Percentiles rank a stretch among this genome's conserved stretches.
These are phyloP conservation scores for Wickerhamiella sorbophila DNA, from an alignment of 805 yeast species.

Conservation along the genomic window DNA sequence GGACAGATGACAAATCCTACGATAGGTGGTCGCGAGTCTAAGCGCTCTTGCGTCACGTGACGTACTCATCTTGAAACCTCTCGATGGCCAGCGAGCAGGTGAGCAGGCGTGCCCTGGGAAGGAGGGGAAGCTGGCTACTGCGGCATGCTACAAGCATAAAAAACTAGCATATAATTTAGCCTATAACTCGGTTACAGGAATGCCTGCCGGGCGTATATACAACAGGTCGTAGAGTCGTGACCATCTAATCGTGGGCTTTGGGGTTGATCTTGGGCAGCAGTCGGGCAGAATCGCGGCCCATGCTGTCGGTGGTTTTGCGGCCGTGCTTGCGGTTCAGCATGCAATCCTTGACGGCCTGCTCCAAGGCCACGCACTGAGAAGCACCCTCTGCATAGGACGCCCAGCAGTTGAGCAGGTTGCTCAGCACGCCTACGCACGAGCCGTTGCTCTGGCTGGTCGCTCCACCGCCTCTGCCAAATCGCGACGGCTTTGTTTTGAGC, in stretches of 20 bases:
- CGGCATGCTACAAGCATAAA: too few relatives aligned
- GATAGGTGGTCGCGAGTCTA: background rate
- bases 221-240: too few relatives aligned
- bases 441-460: conserved; percentile 8
- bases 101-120: too few relatives aligned
- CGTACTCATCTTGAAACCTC: too few relatives aligned
- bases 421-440: conserved; percentile 69
- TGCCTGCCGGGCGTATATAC: too few relatives aligned
- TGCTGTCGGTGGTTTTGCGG: conserved; percentile 27
- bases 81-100: too few relatives aligned
- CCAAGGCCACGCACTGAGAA: conserved; percentile 47
- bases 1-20: background rate
- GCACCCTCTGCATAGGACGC: conserved; percentile 85
- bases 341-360: conserved; percentile 41
- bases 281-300: conserved; percentile 41
- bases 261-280: conserved; percentile 37
- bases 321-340: conserved; percentile 32
- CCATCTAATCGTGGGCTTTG: conserved; percentile 30
- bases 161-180: too few relatives aligned
- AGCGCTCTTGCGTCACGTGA: too few relatives aligned
- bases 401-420: conserved; percentile 85
- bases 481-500: conserved; percentile 8
- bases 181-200: too few relatives aligned
- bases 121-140: too few relatives aligned
- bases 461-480: conserved; percentile 3